Base-by-base conservation (phyloP, 1,139 yeast genomes). In the Pichia sp. region DNA sequence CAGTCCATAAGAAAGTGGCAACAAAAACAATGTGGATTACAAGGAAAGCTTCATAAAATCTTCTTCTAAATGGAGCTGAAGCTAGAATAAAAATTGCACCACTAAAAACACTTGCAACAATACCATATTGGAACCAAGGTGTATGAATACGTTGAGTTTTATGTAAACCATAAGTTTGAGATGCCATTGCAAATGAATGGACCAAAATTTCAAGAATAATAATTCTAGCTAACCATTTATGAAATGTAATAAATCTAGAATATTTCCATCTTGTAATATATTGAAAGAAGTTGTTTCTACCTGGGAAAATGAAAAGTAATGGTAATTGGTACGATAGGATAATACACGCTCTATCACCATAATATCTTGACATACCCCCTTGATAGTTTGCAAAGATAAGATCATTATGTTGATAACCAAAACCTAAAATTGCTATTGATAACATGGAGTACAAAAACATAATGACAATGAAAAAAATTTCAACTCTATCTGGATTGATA, bases 261-360 rank as follows among this genome's bases (percentile, higher is more conserved):
- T 76, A 77, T 28, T 79, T 73, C 84, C 89, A 83, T 44, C 89
- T 87, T 4, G 89, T 81, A 44, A 81, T 48, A 73, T 77, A 75
- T 58, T 80, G 79, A 61, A 86, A 67, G 49, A 85, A 68, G 64
- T 85, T 86, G 65, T 86, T 86, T 70, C 90, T 72, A 5, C 88
- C 87, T 0, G 84, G 84, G 66, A 83, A 80, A 30, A 83, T 59
- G 41, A 82, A 72, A 28, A 83, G 57, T 14, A 81, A 59, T 0
- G 89, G 89, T 57, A 80, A 60, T 58, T 79, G 68, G 46, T 77
- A 75, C 45, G 81, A 73, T 6, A 79, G 67, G 33, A 84, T 56
- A 43, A 82, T 70, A 29, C 85, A 88, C 2, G 84, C 66, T 66
- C 95, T 73, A 61, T 81, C 85, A 45, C 83, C 87, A 42, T 79